phyloP scores from a whole-genome alignment of 2,329 filamentous ascomycete species.

The Cercospora sesami region DNA sequence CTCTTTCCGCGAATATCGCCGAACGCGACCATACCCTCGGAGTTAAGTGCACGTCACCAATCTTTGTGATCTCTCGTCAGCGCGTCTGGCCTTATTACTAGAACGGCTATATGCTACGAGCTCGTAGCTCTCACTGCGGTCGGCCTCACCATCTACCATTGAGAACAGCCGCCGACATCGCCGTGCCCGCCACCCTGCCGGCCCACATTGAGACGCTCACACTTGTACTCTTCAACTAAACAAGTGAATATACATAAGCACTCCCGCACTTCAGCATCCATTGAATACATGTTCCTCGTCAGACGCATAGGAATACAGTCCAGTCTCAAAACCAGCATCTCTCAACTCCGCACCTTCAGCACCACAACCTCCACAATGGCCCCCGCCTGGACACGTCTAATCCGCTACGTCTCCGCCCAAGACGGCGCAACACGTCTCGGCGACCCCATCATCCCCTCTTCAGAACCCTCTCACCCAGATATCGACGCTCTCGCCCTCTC shows the following conservation, averaged over 20 bases:
- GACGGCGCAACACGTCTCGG: slow-evolving; percentile 72
- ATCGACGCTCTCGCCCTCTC: slow-evolving; percentile 38
- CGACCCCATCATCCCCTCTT: slow-evolving; percentile 59
- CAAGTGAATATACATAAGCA: neutral
- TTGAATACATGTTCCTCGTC: slow-evolving; percentile 9
- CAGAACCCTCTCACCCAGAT: slow-evolving; percentile 28
- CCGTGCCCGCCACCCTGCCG: neutral
- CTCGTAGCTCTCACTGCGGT: neutral
- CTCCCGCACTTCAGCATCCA: neutral
- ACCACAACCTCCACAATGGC: slow-evolving; percentile 11
- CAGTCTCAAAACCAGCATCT: neutral
- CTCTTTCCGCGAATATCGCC: neutral
- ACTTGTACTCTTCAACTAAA: neutral
- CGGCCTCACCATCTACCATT: neutral
- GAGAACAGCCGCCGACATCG: slow-evolving; percentile 8
- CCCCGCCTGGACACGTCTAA: slow-evolving; percentile 58
- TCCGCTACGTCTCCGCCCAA: slow-evolving; percentile 68
- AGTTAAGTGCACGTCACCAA: neutral
- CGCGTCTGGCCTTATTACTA: neutral
- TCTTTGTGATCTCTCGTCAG: neutral
- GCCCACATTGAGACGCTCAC: slow-evolving; percentile 4
- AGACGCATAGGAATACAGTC: neutral
- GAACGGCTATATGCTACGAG: neutral
- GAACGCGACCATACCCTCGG: neutral
- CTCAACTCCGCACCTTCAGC: slow-evolving; percentile 5